A percentile compares a stretch with the other conserved stretches of the same genome.
These are phyloP conservation scores for Apophysomyces trapeziformis DNA, from an alignment of 371 early-diverging fungal species.

Conservation along the genomic window DNA sequence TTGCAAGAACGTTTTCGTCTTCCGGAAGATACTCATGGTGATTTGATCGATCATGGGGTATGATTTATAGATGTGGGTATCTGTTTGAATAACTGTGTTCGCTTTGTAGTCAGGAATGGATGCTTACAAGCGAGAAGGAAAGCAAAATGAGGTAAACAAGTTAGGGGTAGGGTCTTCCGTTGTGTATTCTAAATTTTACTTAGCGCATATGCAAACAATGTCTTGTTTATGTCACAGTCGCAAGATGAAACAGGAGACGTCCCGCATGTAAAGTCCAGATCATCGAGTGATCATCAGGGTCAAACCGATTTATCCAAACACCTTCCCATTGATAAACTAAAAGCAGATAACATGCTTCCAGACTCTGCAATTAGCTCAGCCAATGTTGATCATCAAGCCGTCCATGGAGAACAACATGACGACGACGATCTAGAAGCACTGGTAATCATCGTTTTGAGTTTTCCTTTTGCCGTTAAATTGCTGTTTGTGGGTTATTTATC, in stretches of 20 bases:
- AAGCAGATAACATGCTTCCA: slow-evolving; percentile 1
- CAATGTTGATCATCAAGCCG: background rate
- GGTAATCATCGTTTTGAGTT: slow-evolving; percentile 26
- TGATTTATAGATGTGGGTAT: too few species aligned
- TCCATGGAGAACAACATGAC: background rate
- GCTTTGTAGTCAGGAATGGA: slow-evolving; percentile 8
- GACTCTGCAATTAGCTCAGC: background rate
- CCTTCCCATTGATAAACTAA: slow-evolving; percentile 1
- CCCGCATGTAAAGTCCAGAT: background rate
- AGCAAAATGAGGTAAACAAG: slow-evolving; percentile 3
- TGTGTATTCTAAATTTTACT: slow-evolving; percentile 48
- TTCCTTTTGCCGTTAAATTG: background rate
- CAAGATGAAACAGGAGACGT: slow-evolving; percentile 40
- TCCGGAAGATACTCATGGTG: background rate
- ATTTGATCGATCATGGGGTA: background rate
- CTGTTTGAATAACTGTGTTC: slow-evolving; percentile 9
- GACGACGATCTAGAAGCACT: slow-evolving; percentile 50
- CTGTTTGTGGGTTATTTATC: background rate
- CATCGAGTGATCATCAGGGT: slow-evolving; percentile 6
- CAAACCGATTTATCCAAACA: background rate
- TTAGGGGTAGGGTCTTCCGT: slow-evolving; percentile 13
- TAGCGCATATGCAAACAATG: slow-evolving; percentile 44
- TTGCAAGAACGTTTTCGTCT: background rate
- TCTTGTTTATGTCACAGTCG: slow-evolving; percentile 44
- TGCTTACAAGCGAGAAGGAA: slow-evolving; percentile 3